Conservation (phyloP, 2,329 filamentous ascomycete genomes). For the Tolypocladium tundrense region DNA sequence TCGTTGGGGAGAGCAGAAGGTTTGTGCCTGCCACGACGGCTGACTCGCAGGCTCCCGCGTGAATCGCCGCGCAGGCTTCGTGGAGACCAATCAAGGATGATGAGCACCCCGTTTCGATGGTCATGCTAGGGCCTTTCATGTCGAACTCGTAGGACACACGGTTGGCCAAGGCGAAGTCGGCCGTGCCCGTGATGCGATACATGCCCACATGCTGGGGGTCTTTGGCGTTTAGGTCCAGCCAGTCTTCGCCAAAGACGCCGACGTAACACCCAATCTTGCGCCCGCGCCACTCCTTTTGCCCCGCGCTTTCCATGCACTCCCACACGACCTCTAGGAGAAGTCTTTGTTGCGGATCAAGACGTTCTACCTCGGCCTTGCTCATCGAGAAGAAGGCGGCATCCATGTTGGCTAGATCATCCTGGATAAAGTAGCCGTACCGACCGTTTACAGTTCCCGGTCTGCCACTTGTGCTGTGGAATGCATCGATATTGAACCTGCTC, state of each 20-base stretch:
- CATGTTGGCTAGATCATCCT: slow-evolving; percentile 10
- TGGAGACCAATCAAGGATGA: slow-evolving; percentile 17
- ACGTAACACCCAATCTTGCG: slow-evolving; percentile 6
- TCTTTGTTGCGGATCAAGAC: slow-evolving; percentile 20
- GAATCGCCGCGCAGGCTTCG: slow-evolving; percentile 14
- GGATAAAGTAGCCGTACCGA: slow-evolving; percentile 14
- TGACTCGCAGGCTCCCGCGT: slow-evolving; percentile 9
- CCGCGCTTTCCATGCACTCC: slow-evolving; percentile 7
- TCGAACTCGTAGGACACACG: slow-evolving; percentile 19
- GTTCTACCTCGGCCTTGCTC: slow-evolving; percentile 14
- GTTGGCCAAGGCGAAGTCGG: slow-evolving; percentile 15
- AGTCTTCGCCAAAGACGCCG: slow-evolving; percentile 7
- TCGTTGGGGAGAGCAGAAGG: slow-evolving; percentile 9
- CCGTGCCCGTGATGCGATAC: slow-evolving; percentile 14
- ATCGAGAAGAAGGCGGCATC: slow-evolving; percentile 16
- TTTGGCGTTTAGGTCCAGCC: slow-evolving; percentile 1
- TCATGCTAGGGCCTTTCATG: slow-evolving; percentile 15
- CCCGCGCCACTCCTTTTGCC: slow-evolving; percentile 1
- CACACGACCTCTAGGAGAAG: slow-evolving; percentile 17
- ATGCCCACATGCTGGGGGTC: slow-evolving; percentile 2
- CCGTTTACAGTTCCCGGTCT: slow-evolving; percentile 2
- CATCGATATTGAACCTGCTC: slow-evolving; percentile 7
- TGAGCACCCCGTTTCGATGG: slow-evolving; percentile 21
- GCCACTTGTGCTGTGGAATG: slow-evolving; percentile 4
- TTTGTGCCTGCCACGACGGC: slow-evolving; percentile 16